phyloP scores from a whole-genome alignment of 345 rosid genomes.

The Geranium rotundifolium region DNA sequence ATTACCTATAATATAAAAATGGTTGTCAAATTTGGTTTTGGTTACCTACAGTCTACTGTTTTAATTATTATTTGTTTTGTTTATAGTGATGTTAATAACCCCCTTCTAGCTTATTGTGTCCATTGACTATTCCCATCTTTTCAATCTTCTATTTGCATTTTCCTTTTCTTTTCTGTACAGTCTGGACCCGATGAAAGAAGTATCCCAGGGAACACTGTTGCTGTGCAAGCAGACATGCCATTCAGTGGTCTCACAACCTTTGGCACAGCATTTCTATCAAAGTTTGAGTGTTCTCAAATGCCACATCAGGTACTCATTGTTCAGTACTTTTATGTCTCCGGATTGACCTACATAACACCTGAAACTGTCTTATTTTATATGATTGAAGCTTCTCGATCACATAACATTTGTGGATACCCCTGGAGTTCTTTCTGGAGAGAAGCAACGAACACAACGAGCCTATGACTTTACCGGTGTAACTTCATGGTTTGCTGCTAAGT shows the following conservation, averaged over 20 bases:
- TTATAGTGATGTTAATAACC: not conserved
- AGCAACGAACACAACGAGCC: slow-evolving; percentile 80
- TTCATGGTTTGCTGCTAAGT: slow-evolving; percentile 97
- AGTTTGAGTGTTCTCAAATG: slow-evolving; percentile 97
- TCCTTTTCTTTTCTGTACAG: slow-evolving; percentile 23
- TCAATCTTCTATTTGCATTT: not conserved
- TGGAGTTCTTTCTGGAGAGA: slow-evolving; percentile 92
- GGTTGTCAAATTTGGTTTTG: too few relatives aligned
- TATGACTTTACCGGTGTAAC: slow-evolving; percentile 90
- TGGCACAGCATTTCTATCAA: slow-evolving; percentile 87
- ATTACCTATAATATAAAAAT: too few relatives aligned
- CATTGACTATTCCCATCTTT: not conserved
- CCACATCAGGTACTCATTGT: slow-evolving; percentile 64
- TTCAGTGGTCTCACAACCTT: slow-evolving; percentile 80
- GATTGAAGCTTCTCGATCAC: slow-evolving; percentile 73
- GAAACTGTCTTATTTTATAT: slow-evolving; percentile 6
- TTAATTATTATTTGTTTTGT: not conserved
- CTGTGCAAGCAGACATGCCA: slow-evolving; percentile 97
- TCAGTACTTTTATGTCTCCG: not conserved
- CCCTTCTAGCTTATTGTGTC: not conserved
- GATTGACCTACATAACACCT: slow-evolving; percentile 9
- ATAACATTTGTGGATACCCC: slow-evolving; percentile 90
- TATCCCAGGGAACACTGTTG: slow-evolving; percentile 87
- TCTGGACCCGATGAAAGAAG: slow-evolving; percentile 95
- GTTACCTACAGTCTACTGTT: too few relatives aligned